Percentiles rank a stretch among this genome's conserved stretches.
phyloP scores from a whole-genome alignment of 768 basidiomycete genomes.

The Mycena indigotica region DNA sequence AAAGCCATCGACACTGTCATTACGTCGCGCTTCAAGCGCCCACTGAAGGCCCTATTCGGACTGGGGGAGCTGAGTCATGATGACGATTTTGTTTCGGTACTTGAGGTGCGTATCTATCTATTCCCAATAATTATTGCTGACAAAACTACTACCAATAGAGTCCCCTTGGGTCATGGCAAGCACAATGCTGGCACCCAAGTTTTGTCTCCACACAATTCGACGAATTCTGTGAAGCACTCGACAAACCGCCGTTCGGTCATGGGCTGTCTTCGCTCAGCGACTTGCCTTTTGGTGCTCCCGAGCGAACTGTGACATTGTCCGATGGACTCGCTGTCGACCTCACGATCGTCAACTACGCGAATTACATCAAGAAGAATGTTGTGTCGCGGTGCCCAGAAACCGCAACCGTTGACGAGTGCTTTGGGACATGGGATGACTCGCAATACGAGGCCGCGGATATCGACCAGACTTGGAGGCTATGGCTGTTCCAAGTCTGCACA shows the following conservation, averaged over 20 bases:
- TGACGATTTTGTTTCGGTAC: constrained; percentile 73
- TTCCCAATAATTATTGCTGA: constrained; percentile 11
- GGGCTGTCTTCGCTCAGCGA: constrained; percentile 31
- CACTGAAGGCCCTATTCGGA: constrained; percentile 78
- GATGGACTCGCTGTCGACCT: constrained; percentile 56
- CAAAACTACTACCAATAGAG: constrained; percentile 34
- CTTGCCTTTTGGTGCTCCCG: constrained; percentile 51
- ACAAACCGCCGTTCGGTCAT: constrained; percentile 41
- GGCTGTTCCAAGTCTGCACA: constrained; percentile 91
- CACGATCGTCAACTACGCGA: constrained; percentile 70
- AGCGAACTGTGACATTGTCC: constrained; percentile 49
- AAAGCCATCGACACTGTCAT: constrained; percentile 65
- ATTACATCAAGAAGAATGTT: constrained; percentile 66
- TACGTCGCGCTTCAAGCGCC: constrained; percentile 42
- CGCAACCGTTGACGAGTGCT: constrained; percentile 67
- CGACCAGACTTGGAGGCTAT: constrained; percentile 79
- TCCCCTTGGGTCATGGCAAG: constrained; percentile 78
- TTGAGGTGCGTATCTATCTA: constrained; percentile 50
- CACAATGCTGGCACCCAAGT: constrained; percentile 82
- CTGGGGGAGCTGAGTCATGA: constrained; percentile 67
- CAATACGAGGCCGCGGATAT: constrained; percentile 64
- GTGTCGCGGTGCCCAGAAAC: constrained; percentile 61
- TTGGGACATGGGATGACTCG: constrained; percentile 76
- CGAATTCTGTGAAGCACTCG: constrained; percentile 64
- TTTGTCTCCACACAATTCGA: constrained; percentile 66